Evolutionary conservation across 2,329 filamentous ascomycete genomes (phyloP).

Genomic region (Aspergillus phoenicis): DNA sequence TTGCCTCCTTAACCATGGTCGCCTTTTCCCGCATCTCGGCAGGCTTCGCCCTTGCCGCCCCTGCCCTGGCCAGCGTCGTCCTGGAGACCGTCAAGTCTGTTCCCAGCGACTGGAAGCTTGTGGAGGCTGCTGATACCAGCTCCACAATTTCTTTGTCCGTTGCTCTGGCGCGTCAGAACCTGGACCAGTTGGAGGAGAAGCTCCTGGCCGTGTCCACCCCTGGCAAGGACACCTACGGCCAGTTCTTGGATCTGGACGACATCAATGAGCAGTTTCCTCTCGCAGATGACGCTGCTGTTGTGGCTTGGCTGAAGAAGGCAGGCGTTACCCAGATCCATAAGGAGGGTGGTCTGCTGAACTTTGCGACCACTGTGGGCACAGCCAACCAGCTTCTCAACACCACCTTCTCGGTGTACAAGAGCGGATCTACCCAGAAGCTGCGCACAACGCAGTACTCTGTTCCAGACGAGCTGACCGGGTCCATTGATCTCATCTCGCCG

Average conservation of each 20-base stretch:
- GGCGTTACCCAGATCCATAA: slow-evolving; percentile 42
- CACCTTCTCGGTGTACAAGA: slow-evolving; percentile 50
- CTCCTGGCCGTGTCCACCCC: slow-evolving; percentile 52
- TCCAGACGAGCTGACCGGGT: background rate
- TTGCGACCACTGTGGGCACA: slow-evolving; percentile 44
- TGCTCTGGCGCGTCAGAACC: slow-evolving; percentile 29
- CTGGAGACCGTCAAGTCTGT: slow-evolving; percentile 1
- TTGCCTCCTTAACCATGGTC: background rate
- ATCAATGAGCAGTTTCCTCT: slow-evolving; percentile 48
- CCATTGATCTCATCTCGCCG: slow-evolving; percentile 5
- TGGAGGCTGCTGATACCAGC: slow-evolving; percentile 17
- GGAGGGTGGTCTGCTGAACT: slow-evolving; percentile 49
- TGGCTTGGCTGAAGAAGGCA: slow-evolving; percentile 48
- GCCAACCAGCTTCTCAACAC: slow-evolving; percentile 54
- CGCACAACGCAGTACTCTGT: slow-evolving; percentile 11
- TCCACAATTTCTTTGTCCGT: slow-evolving; percentile 25
- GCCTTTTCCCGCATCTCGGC: slow-evolving; percentile 1
- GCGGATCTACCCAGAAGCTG: slow-evolving; percentile 24
- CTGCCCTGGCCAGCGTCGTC: background rate
- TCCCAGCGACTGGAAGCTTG: slow-evolving; percentile 2
- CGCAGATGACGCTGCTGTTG: slow-evolving; percentile 40
- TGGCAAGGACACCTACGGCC: slow-evolving; percentile 50
- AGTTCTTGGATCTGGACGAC: slow-evolving; percentile 50
- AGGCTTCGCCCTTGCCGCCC: background rate
- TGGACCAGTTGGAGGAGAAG: slow-evolving; percentile 43